Base-by-base conservation (phyloP, 495 filamentous ascomycete genomes). In the Rusavskia elegans region DNA sequence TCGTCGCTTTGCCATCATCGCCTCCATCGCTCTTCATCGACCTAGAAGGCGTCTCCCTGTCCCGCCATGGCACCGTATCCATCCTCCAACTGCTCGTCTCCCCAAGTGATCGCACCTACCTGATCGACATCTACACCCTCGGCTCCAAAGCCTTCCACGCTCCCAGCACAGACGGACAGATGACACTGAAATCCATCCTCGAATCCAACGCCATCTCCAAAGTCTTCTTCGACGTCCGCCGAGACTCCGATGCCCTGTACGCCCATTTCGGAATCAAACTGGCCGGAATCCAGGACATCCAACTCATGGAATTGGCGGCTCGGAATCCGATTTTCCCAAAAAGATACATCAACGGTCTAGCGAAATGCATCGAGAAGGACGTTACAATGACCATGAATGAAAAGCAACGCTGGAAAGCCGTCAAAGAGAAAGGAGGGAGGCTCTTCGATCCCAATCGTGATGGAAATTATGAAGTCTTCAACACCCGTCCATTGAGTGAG, bases 221-320 rank as follows among this genome's bases (percentile, higher is more conserved):
- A 35, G 66, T 58, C n/a, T 58, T 69, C 30, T 68, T 71, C 30
- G 67, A 69, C 53, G 61, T 68, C 41, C 63, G 66, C 14, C 64
- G 73, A 53, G 74, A 79, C 53, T 74, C 78, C 0, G 74, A 81
- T 52, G 77, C 76, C 2, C 57, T 82, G 0, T 78, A 64, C 51
- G 46, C 49, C 45, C 74, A 70, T 19, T 79, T 59, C 54, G 41
- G 56, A 5, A 57, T 75, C 27, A 29, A 53, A 0, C 58, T 75
- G 0, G 54, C 41, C 1, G 73, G 75, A 0, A 54, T 79, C 1
- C 36, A 68, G 1, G 77, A 81, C 52, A 39, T 82, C 10, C 79
- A 82, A 58, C 65, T 82, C 1, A 72, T 82, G 71, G 73, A 82
- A 50, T 49, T 65, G 5, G 32, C 32, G 7, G 7, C 32, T 13